Evolutionary conservation across 2,329 filamentous ascomycete genomes (phyloP).

Genomic region (Ascochyta lentis): DNA sequence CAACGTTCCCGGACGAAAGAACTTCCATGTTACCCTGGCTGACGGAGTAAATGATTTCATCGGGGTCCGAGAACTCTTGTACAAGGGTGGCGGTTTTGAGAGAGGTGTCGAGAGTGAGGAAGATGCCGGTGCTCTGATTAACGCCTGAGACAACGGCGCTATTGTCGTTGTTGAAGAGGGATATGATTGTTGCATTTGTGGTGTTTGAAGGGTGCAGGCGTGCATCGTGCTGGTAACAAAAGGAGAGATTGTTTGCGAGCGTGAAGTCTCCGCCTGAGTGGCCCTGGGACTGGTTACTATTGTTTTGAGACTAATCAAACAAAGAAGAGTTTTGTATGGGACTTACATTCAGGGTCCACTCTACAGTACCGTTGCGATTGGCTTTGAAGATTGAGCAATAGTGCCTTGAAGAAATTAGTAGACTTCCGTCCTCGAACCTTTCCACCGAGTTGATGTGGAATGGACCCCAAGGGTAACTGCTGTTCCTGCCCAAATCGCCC

Average conservation of each 20-base stretch:
- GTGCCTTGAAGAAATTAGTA: conserved; percentile 8
- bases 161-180: neutral
- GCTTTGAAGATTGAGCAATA: conserved; percentile 11
- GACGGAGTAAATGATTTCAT: neutral
- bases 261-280: conserved; percentile 14
- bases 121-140: neutral
- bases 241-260: conserved; percentile 9
- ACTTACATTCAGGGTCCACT: conserved; percentile 10
- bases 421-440: conserved; percentile 4
- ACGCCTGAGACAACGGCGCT: neutral
- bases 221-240: conserved; percentile 21
- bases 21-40: neutral
- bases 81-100: neutral
- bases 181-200: neutral
- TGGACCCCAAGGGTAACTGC: neutral
- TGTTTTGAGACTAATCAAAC: neutral
- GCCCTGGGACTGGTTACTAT: neutral
- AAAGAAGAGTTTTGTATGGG: neutral
- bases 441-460: neutral
- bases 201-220: conserved; percentile 8
- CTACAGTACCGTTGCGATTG: conserved; percentile 2
- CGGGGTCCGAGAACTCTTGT: neutral
- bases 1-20: neutral
- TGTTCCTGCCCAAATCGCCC: neutral
- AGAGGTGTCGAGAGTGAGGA: neutral